phyloP scores from a whole-genome alignment of 2,329 filamentous ascomycete genomes.

The Colletotrichum sp. region DNA sequence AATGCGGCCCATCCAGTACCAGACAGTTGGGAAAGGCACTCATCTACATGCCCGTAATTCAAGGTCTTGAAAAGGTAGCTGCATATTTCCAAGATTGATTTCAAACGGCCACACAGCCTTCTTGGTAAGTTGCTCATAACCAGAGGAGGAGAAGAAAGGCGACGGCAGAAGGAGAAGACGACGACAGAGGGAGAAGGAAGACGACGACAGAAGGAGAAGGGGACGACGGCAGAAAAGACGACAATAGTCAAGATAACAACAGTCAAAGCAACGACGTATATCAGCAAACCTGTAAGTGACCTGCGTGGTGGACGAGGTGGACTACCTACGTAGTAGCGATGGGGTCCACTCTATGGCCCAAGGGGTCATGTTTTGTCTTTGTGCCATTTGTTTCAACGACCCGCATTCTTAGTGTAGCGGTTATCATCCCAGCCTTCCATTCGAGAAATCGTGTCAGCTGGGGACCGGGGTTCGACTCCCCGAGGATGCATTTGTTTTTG shows the following conservation, averaged over 20 bases:
- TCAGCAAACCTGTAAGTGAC: neutral
- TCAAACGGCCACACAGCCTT: neutral
- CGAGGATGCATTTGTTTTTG: neutral
- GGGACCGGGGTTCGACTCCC: neutral
- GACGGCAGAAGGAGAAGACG: too few species aligned
- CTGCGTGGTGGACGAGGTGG: neutral
- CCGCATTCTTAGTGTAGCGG: neutral
- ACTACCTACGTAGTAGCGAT: neutral
- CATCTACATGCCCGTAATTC: neutral
- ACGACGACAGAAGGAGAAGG: too few species aligned
- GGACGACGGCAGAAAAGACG: neutral
- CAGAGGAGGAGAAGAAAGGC: neutral
- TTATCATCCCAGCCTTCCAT: neutral
- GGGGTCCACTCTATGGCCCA: fast-evolving
- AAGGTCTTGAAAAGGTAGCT: neutral
- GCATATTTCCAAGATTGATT: neutral
- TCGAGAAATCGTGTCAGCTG: neutral
- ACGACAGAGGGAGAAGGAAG: too few species aligned
- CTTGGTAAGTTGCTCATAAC: neutral
- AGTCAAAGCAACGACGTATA: neutral
- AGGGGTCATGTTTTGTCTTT: neutral
- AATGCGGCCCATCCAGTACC: neutral
- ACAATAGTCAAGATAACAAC: neutral
- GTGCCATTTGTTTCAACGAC: fast-evolving
- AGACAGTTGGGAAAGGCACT: neutral